These are phyloP conservation scores for Wickerhamiella nectarea DNA, from an alignment of 805 yeast species.

Conservation along the genomic window DNA sequence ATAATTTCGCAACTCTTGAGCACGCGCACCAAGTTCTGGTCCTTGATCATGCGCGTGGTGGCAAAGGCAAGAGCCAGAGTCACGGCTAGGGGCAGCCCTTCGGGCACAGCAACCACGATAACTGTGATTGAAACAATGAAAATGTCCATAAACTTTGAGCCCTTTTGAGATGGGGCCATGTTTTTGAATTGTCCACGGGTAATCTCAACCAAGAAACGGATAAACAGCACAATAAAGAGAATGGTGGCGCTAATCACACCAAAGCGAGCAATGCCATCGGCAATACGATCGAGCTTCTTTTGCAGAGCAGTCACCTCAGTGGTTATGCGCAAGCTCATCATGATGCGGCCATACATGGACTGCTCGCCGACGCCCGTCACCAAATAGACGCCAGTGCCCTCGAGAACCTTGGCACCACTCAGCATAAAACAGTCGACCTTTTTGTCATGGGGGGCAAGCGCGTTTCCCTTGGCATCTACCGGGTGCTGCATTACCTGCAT, in stretches of 20 bases:
- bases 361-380: conserved; percentile 84
- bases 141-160: conserved; percentile 69
- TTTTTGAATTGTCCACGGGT: conserved; percentile 30
- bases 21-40: conserved; percentile 90
- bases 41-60: conserved; percentile 94
- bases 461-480: conserved; percentile 24
- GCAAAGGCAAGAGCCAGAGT: conserved; percentile 96
- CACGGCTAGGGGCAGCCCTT: conserved; percentile 94
- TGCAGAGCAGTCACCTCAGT: conserved; percentile 83
- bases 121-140: conserved; percentile 84
- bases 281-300: conserved; percentile 61
- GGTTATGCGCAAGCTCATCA: conserved; percentile 65
- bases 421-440: conserved; percentile 69
- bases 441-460: conserved; percentile 24
- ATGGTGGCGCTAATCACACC: conserved; percentile 76
- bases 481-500: conserved; percentile 19
- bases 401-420: conserved; percentile 77
- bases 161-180: conserved; percentile 55
- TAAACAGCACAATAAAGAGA: conserved; percentile 66
- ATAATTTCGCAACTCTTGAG: conserved; percentile 91
- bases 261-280: conserved; percentile 89
- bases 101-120: conserved; percentile 98
- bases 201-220: conserved; percentile 54
- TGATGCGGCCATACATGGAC: conserved; percentile 84
- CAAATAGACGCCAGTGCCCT: conserved; percentile 75